Evolutionary conservation across 208 protist species (phyloP).

Genomic region (Leishmania aethiopica): DNA sequence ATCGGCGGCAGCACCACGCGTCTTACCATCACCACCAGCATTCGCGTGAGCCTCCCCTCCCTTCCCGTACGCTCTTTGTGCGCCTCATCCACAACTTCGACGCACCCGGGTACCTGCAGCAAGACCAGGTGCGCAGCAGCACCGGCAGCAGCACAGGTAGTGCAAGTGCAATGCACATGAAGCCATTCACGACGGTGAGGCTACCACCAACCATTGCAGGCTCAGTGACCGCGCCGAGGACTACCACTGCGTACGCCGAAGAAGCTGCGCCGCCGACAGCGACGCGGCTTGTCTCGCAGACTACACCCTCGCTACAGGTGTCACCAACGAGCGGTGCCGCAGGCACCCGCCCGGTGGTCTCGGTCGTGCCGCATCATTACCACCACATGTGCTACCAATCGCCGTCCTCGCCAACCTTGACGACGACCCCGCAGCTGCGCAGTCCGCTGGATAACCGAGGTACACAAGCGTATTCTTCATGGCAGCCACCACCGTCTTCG

Average conservation of each 20-base stretch:
- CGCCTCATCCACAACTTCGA: conserved; percentile 34
- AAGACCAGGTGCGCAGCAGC: background rate
- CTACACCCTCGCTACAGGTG: background rate
- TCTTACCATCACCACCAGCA: background rate
- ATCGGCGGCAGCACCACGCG: background rate
- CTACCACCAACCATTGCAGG: too few species aligned
- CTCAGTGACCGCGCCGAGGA: background rate
- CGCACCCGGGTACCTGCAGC: background rate
- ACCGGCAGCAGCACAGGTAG: too few species aligned
- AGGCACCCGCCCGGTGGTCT: background rate
- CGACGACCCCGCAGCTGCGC: background rate
- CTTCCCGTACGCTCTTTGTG: conserved; percentile 34
- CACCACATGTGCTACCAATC: background rate
- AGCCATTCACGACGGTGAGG: background rate
- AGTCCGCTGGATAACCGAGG: background rate
- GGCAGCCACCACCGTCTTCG: background rate
- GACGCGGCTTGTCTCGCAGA: background rate
- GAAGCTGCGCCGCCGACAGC: background rate
- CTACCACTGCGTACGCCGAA: background rate
- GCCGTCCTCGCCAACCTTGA: background rate
- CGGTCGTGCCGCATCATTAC: conserved; percentile 1
- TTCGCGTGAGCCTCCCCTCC: conserved; percentile 12
- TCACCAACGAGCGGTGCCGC: too few species aligned
- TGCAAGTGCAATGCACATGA: background rate
- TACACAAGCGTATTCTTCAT: background rate